Evolutionary conservation across 2,329 filamentous ascomycete genomes (phyloP), one percentile per base, ranked within the genome.

Genomic region (Diaporthe longicolla): DNA sequence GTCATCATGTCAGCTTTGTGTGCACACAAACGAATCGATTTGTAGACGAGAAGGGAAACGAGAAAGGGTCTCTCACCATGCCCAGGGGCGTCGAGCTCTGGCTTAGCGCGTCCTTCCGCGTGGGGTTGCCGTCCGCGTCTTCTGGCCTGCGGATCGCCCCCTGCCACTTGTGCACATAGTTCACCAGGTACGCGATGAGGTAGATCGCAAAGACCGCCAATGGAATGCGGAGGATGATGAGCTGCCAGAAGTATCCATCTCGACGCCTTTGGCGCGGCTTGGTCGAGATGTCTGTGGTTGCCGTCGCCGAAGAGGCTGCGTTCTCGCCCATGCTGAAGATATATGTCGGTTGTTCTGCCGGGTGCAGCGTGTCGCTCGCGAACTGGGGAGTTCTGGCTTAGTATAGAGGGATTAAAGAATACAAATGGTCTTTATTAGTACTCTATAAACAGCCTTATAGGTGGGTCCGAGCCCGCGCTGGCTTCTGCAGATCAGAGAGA

Each of bases 171-270:
- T 7, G 26, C 0, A 50, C 3, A 8, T 65, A 65, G 3, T 35
- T 26, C 1, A 9, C 19, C 1, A 65, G 40, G 26, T 65, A 50
- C 17, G 19, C 61, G 43, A 65, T 65, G 26, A 65, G 17, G 19
- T 1, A 26, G 6, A 50, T 13, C 19, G 43, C 43, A 6, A 65
- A 65, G 19, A 50, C 6, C 43, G 61, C 61, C 19, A 50, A 1
- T 4, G 61, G 61, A 10, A 65, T 65, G 43, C 61, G 61, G 3
- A 65, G 61, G 26, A 65, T 10, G 24, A 65, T 3, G 11, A 65
- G 26, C 61, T 65, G 61, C 61, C 61, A 65, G 43, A 65, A 65
- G 43, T 65, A 65, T 4, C 26, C 40, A 1, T 65, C 61, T n/a
- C 40, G 40, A 11, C 26, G 17, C 26, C 61, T 50, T 11, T n/a